Evolutionary conservation across 2,329 filamentous ascomycete species (phyloP).

Genomic region (Trichoderma cornu-damae): DNA sequence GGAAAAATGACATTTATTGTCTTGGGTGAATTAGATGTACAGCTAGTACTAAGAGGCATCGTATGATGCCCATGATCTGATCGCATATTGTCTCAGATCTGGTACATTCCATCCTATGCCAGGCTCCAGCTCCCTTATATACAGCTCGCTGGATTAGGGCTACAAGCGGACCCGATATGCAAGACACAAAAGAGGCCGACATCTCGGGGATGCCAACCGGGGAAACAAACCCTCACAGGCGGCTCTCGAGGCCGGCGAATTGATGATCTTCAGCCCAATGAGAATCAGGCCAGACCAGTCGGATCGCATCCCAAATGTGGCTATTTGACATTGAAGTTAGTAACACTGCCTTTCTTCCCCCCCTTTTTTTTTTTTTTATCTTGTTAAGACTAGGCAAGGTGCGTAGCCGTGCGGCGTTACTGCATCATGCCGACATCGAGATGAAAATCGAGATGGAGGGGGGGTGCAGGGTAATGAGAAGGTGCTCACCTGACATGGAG

Average conservation of each 20-base stretch:
- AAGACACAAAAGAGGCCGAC: background rate
- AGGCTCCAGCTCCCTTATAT: background rate
- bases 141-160: background rate
- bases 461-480: slow-evolving; percentile 11
- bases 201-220: background rate
- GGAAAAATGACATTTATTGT: background rate
- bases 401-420: background rate
- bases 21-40: background rate
- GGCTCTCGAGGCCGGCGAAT: slow-evolving; percentile 68
- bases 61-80: background rate
- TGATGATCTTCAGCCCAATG: slow-evolving; percentile 73
- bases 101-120: background rate
- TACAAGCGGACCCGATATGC: background rate
- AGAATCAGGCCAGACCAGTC: slow-evolving; percentile 84
- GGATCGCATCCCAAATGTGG: slow-evolving; percentile 92
- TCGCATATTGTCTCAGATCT: slow-evolving; percentile 7
- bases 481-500: slow-evolving; percentile 69
- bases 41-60: background rate
- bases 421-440: background rate
- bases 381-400: background rate
- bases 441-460: background rate
- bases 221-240: slow-evolving; percentile 51
- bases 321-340: slow-evolving; percentile 41
- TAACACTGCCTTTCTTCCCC: too few relatives aligned
- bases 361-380: background rate